Evolutionary conservation across 352 stramenopile species (phyloP).

Genomic region (Globisporangium viniferum): DNA sequence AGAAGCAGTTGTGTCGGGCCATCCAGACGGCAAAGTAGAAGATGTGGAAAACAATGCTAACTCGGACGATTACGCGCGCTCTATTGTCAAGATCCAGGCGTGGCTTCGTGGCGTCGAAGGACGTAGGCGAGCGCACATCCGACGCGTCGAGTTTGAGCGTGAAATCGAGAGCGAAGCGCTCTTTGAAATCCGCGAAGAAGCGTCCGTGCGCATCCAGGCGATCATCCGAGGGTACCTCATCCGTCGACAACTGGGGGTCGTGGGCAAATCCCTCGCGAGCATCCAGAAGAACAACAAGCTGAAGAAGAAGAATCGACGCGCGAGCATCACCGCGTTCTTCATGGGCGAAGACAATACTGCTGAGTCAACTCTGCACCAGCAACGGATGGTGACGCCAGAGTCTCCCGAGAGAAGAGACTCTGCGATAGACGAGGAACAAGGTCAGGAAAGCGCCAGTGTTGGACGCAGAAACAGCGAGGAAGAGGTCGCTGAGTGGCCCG

Average conservation of each 20-base stretch:
- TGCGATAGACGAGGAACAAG: neutral
- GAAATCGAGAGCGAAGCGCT: constrained; percentile 17
- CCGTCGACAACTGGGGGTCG: neutral
- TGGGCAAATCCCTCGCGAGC: neutral
- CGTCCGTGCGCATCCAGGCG: constrained; percentile 14
- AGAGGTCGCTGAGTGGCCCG: constrained; percentile 39
- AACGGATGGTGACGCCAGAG: neutral
- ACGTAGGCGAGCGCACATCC: neutral
- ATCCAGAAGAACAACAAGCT: neutral
- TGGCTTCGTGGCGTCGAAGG: constrained; percentile 14
- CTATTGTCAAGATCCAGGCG: constrained; percentile 9
- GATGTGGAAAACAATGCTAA: neutral
- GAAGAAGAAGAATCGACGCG: constrained; percentile 4
- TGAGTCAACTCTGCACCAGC: neutral
- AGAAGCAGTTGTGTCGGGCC: neutral
- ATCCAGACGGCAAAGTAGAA: neutral
- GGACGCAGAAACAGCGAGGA: constrained; percentile 14
- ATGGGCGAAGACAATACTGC: neutral
- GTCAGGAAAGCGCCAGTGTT: neutral
- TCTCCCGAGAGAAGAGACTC: neutral
- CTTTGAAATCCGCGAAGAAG: constrained; percentile 12
- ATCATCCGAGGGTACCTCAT: constrained; percentile 10
- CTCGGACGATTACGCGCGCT: neutral
- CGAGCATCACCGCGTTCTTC: constrained; percentile 9
- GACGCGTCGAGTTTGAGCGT: constrained; percentile 7